These are phyloP conservation scores for Peziza echinospora DNA, from an alignment of 495 filamentous ascomycete species.

Conservation along the genomic window DNA sequence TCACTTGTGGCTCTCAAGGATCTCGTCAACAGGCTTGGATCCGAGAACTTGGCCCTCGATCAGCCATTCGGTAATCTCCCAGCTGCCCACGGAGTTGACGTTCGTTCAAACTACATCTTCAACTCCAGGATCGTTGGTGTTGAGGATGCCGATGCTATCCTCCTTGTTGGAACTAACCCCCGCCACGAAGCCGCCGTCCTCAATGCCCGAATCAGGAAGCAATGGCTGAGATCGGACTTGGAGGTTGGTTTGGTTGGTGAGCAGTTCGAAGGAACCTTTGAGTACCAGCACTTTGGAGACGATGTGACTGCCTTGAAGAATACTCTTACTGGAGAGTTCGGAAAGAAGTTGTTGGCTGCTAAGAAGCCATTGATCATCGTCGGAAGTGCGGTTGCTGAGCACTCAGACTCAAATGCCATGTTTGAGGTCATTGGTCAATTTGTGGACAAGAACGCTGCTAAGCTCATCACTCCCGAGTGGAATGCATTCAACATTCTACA, in stretches of 20 bases:
- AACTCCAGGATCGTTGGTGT: slow-evolving; percentile 87
- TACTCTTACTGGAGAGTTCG: slow-evolving; percentile 65
- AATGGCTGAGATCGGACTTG: slow-evolving; percentile 87
- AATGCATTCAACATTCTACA: slow-evolving; percentile 95
- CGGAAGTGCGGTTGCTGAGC: slow-evolving; percentile 72
- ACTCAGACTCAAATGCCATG: slow-evolving; percentile 72
- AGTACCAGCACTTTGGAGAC: slow-evolving; percentile 67
- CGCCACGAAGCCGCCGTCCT: slow-evolving; percentile 83
- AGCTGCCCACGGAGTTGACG: slow-evolving; percentile 76
- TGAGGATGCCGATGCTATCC: slow-evolving; percentile 79
- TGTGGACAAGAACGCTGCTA: slow-evolving; percentile 72
- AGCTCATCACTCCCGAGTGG: slow-evolving; percentile 78
- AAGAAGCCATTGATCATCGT: slow-evolving; percentile 90
- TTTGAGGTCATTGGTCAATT: slow-evolving; percentile 76
- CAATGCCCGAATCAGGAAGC: slow-evolving; percentile 91
- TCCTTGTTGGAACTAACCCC: slow-evolving; percentile 85
- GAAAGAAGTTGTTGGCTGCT: slow-evolving; percentile 73
- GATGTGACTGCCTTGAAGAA: slow-evolving; percentile 59
- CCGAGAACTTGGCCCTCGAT: slow-evolving; percentile 86
- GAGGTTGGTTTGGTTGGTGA: slow-evolving; percentile 85
- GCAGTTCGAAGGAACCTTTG: slow-evolving; percentile 76
- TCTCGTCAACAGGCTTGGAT: slow-evolving; percentile 80
- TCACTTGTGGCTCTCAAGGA: slow-evolving; percentile 93
- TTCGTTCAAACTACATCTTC: slow-evolving; percentile 86
- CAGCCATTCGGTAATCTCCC: slow-evolving; percentile 66